Conservation (phyloP, 2,329 filamentous ascomycete species). For the Ceratocystiopsis brevicomis region DNA sequence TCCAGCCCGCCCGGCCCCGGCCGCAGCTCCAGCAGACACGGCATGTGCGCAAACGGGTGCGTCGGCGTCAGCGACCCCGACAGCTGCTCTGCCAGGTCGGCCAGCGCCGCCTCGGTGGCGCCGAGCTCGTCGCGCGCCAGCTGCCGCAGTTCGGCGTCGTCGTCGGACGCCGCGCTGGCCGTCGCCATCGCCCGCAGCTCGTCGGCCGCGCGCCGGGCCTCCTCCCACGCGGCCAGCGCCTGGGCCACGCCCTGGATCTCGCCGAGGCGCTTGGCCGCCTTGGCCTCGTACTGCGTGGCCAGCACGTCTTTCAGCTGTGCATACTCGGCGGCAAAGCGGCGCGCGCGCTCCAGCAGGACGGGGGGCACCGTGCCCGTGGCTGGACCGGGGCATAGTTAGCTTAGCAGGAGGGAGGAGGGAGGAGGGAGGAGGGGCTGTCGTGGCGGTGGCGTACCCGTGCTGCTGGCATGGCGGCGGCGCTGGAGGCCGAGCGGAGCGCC, state of each 20-base stretch:
- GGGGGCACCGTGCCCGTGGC: conserved; percentile 23
- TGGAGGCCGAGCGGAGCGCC: too few relatives aligned
- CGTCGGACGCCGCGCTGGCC: conserved; percentile 24
- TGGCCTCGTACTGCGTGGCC: conserved; percentile 34
- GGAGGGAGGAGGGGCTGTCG: not conserved
- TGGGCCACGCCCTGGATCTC: conserved; percentile 38
- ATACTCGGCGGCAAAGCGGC: conserved; percentile 37
- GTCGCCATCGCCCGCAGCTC: conserved; percentile 34
- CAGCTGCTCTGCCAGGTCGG: conserved; percentile 44
- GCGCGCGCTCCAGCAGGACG: conserved; percentile 40
- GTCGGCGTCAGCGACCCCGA: conserved; percentile 64
- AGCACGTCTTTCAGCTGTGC: conserved; percentile 31
- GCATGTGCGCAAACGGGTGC: conserved; percentile 77
- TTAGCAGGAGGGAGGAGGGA: conserved; percentile 1
- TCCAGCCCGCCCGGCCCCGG: conserved; percentile 86
- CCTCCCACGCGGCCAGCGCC: conserved; percentile 40
- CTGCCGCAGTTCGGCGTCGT: conserved; percentile 51
- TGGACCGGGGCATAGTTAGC: not conserved
- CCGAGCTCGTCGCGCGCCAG: conserved; percentile 68
- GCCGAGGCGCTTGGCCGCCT: conserved; percentile 39
- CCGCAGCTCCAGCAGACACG: conserved; percentile 79
- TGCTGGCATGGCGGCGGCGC: conserved; percentile 18
- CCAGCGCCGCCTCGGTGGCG: conserved; percentile 43
- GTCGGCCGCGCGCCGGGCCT: conserved; percentile 28
- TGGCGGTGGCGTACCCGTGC: conserved; percentile 22